These are phyloP conservation scores for Austroboletus niveus DNA, from an alignment of 1,284 basidiomycete species.

Conservation along the genomic window DNA sequence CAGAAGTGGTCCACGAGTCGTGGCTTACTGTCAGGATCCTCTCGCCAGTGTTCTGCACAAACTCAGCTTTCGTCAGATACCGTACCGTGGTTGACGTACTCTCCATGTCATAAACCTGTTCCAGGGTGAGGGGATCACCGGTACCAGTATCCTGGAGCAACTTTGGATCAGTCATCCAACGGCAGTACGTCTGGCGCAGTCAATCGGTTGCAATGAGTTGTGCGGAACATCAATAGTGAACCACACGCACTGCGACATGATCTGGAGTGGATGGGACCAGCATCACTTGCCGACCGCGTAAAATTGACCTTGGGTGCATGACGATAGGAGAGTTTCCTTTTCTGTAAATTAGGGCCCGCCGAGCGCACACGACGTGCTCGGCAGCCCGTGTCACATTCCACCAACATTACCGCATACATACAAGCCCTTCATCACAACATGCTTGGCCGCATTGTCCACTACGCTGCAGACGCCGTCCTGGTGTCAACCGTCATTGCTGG, in stretches of 20 bases:
- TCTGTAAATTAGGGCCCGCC: conserved; percentile 2
- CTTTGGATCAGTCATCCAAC: conserved; percentile 85
- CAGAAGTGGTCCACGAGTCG: neutral
- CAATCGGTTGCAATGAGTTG: neutral
- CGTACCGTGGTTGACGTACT: conserved; percentile 45
- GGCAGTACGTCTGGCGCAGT: conserved; percentile 70
- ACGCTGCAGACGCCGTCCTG: conserved; percentile 81
- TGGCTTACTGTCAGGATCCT: conserved; percentile 76
- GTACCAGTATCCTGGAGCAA: conserved; percentile 83
- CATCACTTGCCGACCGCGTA: conserved; percentile 63
- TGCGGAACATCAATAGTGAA: neutral
- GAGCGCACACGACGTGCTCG: conserved; percentile 1
- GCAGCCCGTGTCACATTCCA: neutral
- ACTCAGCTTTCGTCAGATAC: neutral
- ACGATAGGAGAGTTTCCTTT: conserved; percentile 22
- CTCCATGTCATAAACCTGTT: conserved; percentile 93
- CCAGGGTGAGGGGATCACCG: conserved; percentile 70
- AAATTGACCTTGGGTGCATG: conserved; percentile 34
- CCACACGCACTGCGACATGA: conserved; percentile 56
- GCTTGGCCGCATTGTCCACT: conserved; percentile 85
- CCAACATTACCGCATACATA: neutral
- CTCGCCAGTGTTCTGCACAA: conserved; percentile 74
- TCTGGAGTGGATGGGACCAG: conserved; percentile 73
- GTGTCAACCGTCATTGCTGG: conserved; percentile 90
- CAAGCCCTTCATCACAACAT: conserved; percentile 37